phyloP scores from a whole-genome alignment of 352 stramenopile species.

The Globisporangium lucens region DNA sequence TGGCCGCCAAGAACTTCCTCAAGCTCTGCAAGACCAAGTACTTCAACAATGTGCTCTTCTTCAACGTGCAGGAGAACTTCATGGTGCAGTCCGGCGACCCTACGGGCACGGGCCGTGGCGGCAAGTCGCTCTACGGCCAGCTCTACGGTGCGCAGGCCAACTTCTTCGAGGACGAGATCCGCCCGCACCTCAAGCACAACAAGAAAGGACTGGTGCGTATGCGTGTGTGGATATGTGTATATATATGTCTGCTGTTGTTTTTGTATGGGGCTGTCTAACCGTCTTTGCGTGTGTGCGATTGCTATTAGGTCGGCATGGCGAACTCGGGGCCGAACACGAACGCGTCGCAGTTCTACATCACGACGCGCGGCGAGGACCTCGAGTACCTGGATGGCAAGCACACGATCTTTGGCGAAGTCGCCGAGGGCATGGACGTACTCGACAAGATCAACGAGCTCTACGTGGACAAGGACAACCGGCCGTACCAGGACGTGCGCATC shows the following conservation, averaged over 20 bases:
- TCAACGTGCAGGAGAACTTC: slow-evolving; percentile 96
- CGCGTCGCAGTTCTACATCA: slow-evolving; percentile 97
- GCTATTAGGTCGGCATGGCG: slow-evolving; percentile 70
- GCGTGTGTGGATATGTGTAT: background rate
- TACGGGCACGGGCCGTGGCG: slow-evolving; percentile 93
- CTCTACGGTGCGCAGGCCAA: slow-evolving; percentile 83
- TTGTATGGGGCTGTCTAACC: background rate
- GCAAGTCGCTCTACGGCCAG: slow-evolving; percentile 93
- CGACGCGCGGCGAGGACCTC: slow-evolving; percentile 86
- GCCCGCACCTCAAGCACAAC: slow-evolving; percentile 44
- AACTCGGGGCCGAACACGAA: slow-evolving; percentile 75
- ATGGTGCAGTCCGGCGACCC: slow-evolving; percentile 90
- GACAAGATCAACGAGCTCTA: slow-evolving; percentile 94
- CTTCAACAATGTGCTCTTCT: slow-evolving; percentile 94
- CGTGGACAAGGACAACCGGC: slow-evolving; percentile 93
- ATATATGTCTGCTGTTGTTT: background rate
- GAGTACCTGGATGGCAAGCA: slow-evolving; percentile 90
- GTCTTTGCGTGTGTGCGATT: background rate
- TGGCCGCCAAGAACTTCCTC: slow-evolving; percentile 91
- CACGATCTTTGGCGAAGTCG: slow-evolving; percentile 91
- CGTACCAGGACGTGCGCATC: slow-evolving; percentile 97
- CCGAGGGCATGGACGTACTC: slow-evolving; percentile 93
- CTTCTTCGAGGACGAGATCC: slow-evolving; percentile 81
- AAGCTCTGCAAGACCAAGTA: slow-evolving; percentile 96
- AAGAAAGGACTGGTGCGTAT: slow-evolving; percentile 38